A percentile compares a stretch with the other conserved stretches of the same genome.
These are phyloP conservation scores for Mycosphaerella arachidis DNA, from an alignment of 2,329 filamentous ascomycete genomes.

Conservation along the genomic window DNA sequence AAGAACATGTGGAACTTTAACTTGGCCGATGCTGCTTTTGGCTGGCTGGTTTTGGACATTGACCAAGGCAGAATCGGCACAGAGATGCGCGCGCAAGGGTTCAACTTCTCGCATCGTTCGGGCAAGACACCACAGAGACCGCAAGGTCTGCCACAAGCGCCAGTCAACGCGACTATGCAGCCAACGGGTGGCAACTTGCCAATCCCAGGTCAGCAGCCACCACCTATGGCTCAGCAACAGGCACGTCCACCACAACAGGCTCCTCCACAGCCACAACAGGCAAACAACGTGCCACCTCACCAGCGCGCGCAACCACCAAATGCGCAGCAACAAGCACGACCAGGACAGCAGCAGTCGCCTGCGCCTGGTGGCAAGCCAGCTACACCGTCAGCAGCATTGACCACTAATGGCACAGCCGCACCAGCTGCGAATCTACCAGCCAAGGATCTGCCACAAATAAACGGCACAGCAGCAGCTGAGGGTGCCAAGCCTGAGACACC, in stretches of 20 bases:
- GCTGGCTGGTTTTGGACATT: conserved; percentile 90
- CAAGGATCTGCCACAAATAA: conserved; percentile 42
- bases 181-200: conserved; percentile 37
- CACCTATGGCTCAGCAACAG: conserved; percentile 35
- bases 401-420: conserved; percentile 27
- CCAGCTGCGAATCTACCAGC: conserved; percentile 30
- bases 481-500: conserved; percentile 47
- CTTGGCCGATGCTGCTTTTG: conserved; percentile 92
- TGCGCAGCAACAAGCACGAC: conserved; percentile 28
- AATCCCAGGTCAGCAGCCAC: conserved; percentile 37
- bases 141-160: conserved; percentile 36
- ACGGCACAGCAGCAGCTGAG: conserved; percentile 45
- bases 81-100: conserved; percentile 97
- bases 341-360: conserved; percentile 30
- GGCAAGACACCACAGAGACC: conserved; percentile 57
- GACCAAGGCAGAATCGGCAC: conserved; percentile 95
- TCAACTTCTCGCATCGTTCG: conserved; percentile 96
- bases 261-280: conserved; percentile 27
- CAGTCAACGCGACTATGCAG: conserved; percentile 35
- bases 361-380: conserved; percentile 28
- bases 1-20: conserved; percentile 99
- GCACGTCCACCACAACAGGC: conserved; percentile 27
- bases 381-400: conserved; percentile 23
- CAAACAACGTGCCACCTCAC: conserved; percentile 23
- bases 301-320: conserved; percentile 26